Evolutionary conservation across 129 eudicot species (phyloP).

Genomic region (Ambrosia artemisiifolia): DNA sequence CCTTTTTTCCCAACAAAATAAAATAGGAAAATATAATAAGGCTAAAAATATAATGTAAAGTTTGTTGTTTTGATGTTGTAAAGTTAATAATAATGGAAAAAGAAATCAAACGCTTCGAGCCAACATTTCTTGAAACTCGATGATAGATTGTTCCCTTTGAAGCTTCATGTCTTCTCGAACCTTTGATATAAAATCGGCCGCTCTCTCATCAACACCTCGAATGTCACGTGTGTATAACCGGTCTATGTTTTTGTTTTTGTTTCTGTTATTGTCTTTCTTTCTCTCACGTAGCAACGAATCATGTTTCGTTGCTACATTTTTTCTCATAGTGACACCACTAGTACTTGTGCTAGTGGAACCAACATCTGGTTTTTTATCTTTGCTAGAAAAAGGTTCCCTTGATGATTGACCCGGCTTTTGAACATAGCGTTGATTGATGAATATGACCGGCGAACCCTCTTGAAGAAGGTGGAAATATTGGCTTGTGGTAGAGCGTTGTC

Average conservation of each 20-base stretch:
- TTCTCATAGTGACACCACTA: not conserved
- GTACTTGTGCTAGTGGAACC: slow-evolving; percentile 14
- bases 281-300: slow-evolving; percentile 5
- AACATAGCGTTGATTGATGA: slow-evolving; percentile 35
- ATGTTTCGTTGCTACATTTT: not conserved
- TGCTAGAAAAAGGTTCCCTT: not conserved
- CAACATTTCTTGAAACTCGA: slow-evolving; percentile 78
- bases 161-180: slow-evolving; percentile 61
- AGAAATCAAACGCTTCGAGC: slow-evolving; percentile 53
- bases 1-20: slow-evolving; percentile 13
- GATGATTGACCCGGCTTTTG: slow-evolving; percentile 16
- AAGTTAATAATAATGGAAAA: not conserved
- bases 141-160: slow-evolving; percentile 71
- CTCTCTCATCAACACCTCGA: slow-evolving; percentile 76
- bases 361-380: slow-evolving; percentile 10
- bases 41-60: not conserved
- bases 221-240: slow-evolving; percentile 8
- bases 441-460: slow-evolving; percentile 40
- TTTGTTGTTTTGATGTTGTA: not conserved
- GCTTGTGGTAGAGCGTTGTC: slow-evolving; percentile 16
- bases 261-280: slow-evolving; percentile 4
- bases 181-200: slow-evolving; percentile 65
- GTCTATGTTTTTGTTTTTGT: not conserved
- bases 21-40: not conserved
- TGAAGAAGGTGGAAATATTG: slow-evolving; percentile 16